phyloP scores from a whole-genome alignment of 306 rosid genomes.

The Citrullus mucosospermus region DNA sequence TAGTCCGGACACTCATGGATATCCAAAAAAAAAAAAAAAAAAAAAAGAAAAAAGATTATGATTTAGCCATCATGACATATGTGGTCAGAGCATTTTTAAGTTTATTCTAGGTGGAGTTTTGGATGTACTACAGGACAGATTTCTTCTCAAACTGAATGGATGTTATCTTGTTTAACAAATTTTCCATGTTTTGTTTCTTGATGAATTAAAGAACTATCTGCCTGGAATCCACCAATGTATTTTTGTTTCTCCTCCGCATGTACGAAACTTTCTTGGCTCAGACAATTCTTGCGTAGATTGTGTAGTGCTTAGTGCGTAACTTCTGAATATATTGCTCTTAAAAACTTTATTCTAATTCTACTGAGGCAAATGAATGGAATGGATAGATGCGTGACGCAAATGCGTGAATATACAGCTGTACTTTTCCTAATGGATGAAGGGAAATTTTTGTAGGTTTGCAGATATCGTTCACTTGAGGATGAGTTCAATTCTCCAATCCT shows the following conservation, averaged over 20 bases:
- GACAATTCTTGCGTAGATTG: not conserved
- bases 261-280: not conserved
- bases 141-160: not conserved
- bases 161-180: not conserved
- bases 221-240: not conserved
- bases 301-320: not conserved
- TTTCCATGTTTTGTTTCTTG: not conserved
- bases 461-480: constrained; percentile 64
- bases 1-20: no score
- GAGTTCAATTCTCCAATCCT: constrained; percentile 71
- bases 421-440: not conserved
- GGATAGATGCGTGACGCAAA: not conserved
- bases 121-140: not conserved
- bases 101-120: not conserved
- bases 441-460: constrained; percentile 59
- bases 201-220: not conserved
- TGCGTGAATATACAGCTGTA: not conserved
- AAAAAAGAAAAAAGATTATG: not conserved
- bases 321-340: not conserved
- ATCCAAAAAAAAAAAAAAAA: no score
- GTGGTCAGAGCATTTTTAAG: not conserved
- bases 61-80: not conserved
- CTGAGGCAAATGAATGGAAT: not conserved
- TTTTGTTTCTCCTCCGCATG: not conserved
- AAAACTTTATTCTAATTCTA: not conserved